Percentiles rank a stretch among this genome's conserved stretches.
These are phyloP conservation scores for Smittium culicis DNA, from an alignment of 371 early-diverging fungal species.

Conservation along the genomic window DNA sequence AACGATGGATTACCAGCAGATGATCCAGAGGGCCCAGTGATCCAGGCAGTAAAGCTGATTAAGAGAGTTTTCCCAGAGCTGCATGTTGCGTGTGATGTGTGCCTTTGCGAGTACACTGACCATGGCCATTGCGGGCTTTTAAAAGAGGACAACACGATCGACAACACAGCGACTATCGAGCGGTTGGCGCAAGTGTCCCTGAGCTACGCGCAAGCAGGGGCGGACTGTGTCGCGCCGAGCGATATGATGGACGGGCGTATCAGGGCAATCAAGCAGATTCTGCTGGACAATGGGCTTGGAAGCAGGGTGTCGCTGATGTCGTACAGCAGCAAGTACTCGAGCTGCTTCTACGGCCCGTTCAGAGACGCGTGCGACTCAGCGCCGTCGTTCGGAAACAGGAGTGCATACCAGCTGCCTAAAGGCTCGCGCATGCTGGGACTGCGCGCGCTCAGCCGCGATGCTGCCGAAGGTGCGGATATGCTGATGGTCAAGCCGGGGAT, in stretches of 20 bases:
- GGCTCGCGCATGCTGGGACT: constrained; percentile 76
- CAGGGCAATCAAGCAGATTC: constrained; percentile 69
- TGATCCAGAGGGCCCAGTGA: constrained; percentile 73
- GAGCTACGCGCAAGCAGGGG: constrained; percentile 73
- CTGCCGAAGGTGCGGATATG: constrained; percentile 88
- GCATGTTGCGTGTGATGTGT: constrained; percentile 87
- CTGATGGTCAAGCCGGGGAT: constrained; percentile 94
- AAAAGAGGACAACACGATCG: constrained; percentile 62
- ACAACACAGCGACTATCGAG: constrained; percentile 61
- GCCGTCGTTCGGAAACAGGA: constrained; percentile 81
- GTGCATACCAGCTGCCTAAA: constrained; percentile 87
- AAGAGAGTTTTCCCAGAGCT: constrained; percentile 63
- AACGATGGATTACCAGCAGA: constrained; percentile 61
- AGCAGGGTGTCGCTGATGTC: constrained; percentile 77
- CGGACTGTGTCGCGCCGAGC: constrained; percentile 79
- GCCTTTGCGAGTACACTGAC: constrained; percentile 87
- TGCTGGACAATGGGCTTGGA: constrained; percentile 55
- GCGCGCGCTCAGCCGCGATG: constrained; percentile 76
- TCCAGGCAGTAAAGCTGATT: constrained; percentile 64
- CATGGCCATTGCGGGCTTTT: constrained; percentile 93
- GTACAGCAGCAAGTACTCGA: constrained; percentile 91
- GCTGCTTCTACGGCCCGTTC: constrained; percentile 92
- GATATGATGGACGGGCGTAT: constrained; percentile 98
- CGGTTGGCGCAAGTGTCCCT: constrained; percentile 76
- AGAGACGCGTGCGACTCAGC: constrained; percentile 89